These are phyloP conservation scores for Globisporangium alternatum DNA, from an alignment of 352 stramenopile genomes.

Conservation along the genomic window DNA sequence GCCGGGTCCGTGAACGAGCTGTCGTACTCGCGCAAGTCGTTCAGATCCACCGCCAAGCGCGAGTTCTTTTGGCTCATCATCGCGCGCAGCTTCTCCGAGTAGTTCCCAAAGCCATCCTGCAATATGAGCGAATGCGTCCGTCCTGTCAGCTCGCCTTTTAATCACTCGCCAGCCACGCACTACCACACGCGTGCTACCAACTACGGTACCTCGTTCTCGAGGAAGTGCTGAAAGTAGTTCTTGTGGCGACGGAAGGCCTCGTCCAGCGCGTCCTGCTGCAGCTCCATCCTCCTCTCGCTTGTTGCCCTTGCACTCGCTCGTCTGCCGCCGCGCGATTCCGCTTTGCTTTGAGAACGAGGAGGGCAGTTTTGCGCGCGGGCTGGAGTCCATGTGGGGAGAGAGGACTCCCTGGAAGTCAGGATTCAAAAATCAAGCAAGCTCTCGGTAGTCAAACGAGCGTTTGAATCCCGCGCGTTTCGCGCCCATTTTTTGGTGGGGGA, in stretches of 20 bases:
- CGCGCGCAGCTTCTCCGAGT: slow-evolving; percentile 71
- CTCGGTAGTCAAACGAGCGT: slow-evolving; percentile 1
- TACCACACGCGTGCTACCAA: not conserved
- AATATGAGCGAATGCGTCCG: not conserved
- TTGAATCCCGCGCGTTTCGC: slow-evolving; percentile 2
- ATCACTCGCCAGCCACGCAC: not conserved
- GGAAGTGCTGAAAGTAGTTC: slow-evolving; percentile 85
- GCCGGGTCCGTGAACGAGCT: slow-evolving; percentile 68
- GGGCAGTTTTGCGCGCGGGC: not conserved
- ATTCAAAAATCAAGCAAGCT: slow-evolving; percentile 2
- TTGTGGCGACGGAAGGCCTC: slow-evolving; percentile 86
- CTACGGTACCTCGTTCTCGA: slow-evolving; percentile 61
- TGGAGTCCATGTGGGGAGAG: not conserved
- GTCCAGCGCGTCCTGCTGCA: slow-evolving; percentile 82
- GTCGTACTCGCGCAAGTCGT: slow-evolving; percentile 90
- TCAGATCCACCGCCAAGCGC: slow-evolving; percentile 87
- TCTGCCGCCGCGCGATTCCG: slow-evolving; percentile 2
- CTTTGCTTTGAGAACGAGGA: slow-evolving; percentile 1
- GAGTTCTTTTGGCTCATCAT: slow-evolving; percentile 78
- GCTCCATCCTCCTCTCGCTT: slow-evolving; percentile 40
- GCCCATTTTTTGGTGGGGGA: slow-evolving; percentile 1
- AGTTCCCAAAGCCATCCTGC: slow-evolving; percentile 73
- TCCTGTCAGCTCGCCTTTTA: not conserved
- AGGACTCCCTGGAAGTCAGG: not conserved
- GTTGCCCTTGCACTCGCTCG: not conserved